These are phyloP conservation scores for Candida glucosophila DNA, from an alignment of 1,139 yeast species.

Conservation along the genomic window DNA sequence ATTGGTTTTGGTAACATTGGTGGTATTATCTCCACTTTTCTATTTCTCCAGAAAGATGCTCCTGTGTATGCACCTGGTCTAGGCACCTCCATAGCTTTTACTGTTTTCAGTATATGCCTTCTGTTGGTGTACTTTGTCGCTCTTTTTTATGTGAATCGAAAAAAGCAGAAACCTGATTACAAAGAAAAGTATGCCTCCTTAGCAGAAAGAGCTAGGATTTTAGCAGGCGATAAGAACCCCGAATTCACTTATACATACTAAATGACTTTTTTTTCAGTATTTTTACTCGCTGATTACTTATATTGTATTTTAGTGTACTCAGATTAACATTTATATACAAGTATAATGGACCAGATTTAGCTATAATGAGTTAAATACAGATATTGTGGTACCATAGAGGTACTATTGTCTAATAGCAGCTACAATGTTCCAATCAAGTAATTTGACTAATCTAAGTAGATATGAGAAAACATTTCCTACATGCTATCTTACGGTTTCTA, in stretches of 20 bases:
- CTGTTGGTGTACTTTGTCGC: slow-evolving; percentile 34
- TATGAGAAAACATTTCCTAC: too few relatives aligned
- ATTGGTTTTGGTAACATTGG: slow-evolving; percentile 81
- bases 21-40: slow-evolving; percentile 64
- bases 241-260: slow-evolving; percentile 36
- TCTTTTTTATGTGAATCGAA: slow-evolving; percentile 30
- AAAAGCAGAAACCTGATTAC: slow-evolving; percentile 29
- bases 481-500: too few relatives aligned
- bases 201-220: slow-evolving; percentile 38
- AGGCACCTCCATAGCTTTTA: slow-evolving; percentile 43
- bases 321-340: too few relatives aligned
- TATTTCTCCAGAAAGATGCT: slow-evolving; percentile 49
- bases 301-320: too few relatives aligned
- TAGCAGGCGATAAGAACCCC: slow-evolving; percentile 64
- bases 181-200: slow-evolving; percentile 35
- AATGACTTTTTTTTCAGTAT: slow-evolving; percentile 1
- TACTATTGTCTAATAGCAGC: too few relatives aligned
- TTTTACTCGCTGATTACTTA: too few relatives aligned
- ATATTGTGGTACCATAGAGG: too few relatives aligned
- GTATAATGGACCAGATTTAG: slow-evolving; percentile 8
- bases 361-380: too few relatives aligned
- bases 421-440: too few relatives aligned
- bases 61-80: slow-evolving; percentile 55
- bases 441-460: too few relatives aligned
- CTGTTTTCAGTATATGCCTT: slow-evolving; percentile 40